Evolutionary conservation across 495 filamentous ascomycete genomes (phyloP).

Genomic region (Penicillium argentinense): DNA sequence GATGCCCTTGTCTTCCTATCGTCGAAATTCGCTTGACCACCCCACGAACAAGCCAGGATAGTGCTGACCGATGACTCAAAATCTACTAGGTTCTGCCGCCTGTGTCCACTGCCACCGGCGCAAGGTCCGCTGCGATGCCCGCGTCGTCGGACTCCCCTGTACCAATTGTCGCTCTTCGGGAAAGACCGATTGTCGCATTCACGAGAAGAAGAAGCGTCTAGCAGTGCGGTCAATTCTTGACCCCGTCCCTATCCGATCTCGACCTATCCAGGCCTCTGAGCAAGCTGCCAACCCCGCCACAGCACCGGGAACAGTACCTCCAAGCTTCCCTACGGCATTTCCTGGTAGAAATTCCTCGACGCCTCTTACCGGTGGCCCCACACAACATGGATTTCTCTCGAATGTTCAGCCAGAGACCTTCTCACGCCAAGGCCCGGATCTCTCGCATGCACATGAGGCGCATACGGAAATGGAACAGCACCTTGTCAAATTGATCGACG

Average conservation of each 20-base stretch:
- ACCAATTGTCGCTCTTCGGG: conserved; percentile 48
- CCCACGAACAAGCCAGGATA: too few species aligned
- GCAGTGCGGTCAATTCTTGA: conserved; percentile 47
- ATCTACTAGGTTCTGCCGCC: conserved; percentile 39
- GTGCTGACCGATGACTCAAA: conserved; percentile 23
- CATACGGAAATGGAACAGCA: conserved; percentile 43
- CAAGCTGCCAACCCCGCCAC: conserved; percentile 23
- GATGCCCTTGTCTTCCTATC: not conserved
- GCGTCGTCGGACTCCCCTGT: conserved; percentile 44
- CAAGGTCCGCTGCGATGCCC: conserved; percentile 51
- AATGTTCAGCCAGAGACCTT: conserved; percentile 26
- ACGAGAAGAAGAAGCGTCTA: conserved; percentile 50
- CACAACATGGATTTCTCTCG: conserved; percentile 23
- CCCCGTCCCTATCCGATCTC: conserved; percentile 50
- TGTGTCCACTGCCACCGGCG: conserved; percentile 51
- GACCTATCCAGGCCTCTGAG: conserved; percentile 35
- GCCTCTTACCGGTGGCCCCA: conserved; percentile 15
- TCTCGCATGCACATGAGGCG: conserved; percentile 34
- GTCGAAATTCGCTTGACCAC: not conserved
- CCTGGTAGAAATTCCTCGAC: conserved; percentile 21
- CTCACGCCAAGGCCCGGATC: conserved; percentile 28
- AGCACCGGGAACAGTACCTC: conserved; percentile 20
- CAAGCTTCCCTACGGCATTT: conserved; percentile 35
- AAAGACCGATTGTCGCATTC: conserved; percentile 48
- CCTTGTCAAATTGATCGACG: conserved; percentile 47